phyloP scores from a whole-genome alignment of 176 grass and related monocot genomes.

The Oryza glumipatula region DNA sequence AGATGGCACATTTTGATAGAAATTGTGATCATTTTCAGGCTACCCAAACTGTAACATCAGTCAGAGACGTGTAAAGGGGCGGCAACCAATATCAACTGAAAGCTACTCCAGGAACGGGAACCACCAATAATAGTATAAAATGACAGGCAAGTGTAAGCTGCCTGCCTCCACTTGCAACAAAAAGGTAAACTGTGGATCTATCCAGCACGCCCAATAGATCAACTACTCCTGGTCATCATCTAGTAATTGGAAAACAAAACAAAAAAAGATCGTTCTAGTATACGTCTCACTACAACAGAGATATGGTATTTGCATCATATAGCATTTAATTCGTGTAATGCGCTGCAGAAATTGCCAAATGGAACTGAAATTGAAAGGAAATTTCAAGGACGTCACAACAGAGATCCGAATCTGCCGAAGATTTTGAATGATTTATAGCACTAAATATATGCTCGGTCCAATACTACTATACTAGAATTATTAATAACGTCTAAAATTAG shows the following conservation, averaged over 20 bases:
- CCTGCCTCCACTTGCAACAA: background rate
- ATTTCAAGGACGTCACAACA: background rate
- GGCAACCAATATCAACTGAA: background rate
- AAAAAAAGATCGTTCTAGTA: background rate
- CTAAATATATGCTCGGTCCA: background rate
- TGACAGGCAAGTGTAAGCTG: background rate
- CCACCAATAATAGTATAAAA: background rate
- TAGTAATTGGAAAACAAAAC: too few relatives aligned
- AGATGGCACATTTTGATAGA: background rate
- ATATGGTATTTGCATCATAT: background rate
- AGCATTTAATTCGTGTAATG: background rate
- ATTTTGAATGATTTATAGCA: background rate
- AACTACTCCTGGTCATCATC: background rate
- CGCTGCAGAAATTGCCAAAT: background rate
- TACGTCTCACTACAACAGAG: background rate
- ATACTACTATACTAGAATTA: background rate
- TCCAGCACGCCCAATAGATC: background rate
- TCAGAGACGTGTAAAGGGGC: background rate
- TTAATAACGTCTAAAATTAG: background rate
- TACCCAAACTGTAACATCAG: background rate
- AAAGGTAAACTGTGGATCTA: conserved; percentile 15
- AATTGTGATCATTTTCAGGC: conserved; percentile 17
- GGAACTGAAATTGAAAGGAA: background rate
- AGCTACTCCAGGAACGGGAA: conserved; percentile 4
- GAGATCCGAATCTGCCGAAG: background rate